A percentile compares a stretch with the other conserved stretches of the same genome.
Conservation (phyloP, 1,139 yeast species). For the Kodamaea suecica region DNA sequence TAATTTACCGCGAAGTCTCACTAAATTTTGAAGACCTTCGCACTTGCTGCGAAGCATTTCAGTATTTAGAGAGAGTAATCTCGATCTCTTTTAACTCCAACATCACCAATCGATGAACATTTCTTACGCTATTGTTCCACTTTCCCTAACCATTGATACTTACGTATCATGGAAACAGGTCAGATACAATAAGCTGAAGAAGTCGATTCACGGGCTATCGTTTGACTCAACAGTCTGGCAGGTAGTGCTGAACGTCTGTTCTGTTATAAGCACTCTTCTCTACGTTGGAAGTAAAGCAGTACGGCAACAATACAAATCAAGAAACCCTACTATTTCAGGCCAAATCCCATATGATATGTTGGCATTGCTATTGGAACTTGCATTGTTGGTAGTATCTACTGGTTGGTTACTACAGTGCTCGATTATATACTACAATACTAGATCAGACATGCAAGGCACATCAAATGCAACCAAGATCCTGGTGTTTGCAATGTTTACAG, state of each 20-base stretch:
- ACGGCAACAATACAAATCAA: conserved; percentile 14
- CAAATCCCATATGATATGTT: conserved; percentile 8
- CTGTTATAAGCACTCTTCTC: conserved; percentile 13
- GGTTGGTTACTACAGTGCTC: conserved; percentile 11
- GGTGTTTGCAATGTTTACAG: conserved; percentile 5
- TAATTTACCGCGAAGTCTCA: too few species aligned
- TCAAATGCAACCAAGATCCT: conserved; percentile 14
- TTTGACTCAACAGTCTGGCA: conserved; percentile 23
- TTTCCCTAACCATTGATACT: neutral
- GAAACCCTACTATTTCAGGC: conserved; percentile 22
- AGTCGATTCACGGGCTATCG: conserved; percentile 29
- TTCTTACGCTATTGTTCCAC: neutral
- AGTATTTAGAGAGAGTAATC: too few species aligned
- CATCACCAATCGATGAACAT: too few species aligned
- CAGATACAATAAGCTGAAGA: conserved; percentile 17
- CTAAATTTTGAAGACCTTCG: too few species aligned
- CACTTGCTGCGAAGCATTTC: too few species aligned
- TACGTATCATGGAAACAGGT: conserved; percentile 16
- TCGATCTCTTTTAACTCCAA: too few species aligned
- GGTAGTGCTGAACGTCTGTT: conserved; percentile 13
- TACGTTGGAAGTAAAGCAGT: conserved; percentile 14
- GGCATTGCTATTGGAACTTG: conserved; percentile 16
- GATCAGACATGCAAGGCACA: conserved; percentile 20
- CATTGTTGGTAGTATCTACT: conserved; percentile 12
- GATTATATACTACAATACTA: conserved; percentile 3